A percentile compares a stretch with the other conserved stretches of the same genome.
Conservation (phyloP, 768 basidiomycete genomes). For the Mycena capillaripes region DNA sequence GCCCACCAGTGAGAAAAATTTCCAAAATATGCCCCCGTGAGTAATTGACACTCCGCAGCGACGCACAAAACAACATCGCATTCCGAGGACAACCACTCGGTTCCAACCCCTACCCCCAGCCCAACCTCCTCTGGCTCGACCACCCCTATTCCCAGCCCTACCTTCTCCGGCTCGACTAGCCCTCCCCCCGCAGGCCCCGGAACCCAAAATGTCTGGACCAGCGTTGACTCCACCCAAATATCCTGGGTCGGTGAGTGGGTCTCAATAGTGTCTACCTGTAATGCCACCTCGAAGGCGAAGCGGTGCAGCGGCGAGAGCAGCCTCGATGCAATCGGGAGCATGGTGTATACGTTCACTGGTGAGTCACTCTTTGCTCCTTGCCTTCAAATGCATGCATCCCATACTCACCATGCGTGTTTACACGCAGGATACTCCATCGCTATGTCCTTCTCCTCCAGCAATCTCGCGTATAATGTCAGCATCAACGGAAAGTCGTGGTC, state of each 20-base stretch:
- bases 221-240: constrained; percentile 6
- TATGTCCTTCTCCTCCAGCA: constrained; percentile 8
- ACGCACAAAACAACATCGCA: not conserved
- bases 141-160: too few relatives aligned
- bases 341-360: constrained; percentile 13
- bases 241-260: constrained; percentile 1
- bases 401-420: not conserved
- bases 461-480: not conserved
- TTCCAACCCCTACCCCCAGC: not conserved
- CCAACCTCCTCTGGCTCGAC: not conserved
- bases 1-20: not conserved
- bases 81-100: not conserved
- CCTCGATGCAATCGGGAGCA: not conserved
- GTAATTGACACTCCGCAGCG: not conserved
- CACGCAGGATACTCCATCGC: constrained; percentile 7
- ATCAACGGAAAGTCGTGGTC: constrained; percentile 11
- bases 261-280: not conserved
- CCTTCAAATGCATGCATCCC: not conserved
- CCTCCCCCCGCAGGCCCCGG: constrained; percentile 11
- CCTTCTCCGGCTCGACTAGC: too few relatives aligned
- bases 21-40: not conserved
- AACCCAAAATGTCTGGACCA: not conserved
- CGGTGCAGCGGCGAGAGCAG: constrained; percentile 9
- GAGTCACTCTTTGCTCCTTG: not conserved
- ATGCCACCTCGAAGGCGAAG: constrained; percentile 3